Evolutionary conservation across 2,329 filamentous ascomycete genomes (phyloP), one percentile per base, ranked within the genome.

Genomic region (Fusarium burgessii): DNA sequence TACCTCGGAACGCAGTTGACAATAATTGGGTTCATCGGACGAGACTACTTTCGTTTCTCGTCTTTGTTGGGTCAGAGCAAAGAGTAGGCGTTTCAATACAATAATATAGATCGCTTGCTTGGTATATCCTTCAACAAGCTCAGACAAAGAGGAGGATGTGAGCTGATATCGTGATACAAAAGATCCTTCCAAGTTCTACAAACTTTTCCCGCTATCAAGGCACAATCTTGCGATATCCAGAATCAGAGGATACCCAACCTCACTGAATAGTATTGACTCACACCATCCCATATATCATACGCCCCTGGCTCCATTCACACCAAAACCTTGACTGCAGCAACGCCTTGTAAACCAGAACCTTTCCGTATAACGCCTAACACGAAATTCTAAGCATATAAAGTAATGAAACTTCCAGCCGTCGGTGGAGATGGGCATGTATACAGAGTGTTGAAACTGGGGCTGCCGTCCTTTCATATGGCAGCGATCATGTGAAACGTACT

Each of bases 121-220:
- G 36, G 43, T 52, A 57, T 57, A 49, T 45, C 32, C 55, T 41
- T 38, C 32, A 36, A 71, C 68, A 71, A 66, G 65, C 42, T 65
- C 27, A 43, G 57, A 62, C 64, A 62, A 72, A 66, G 68, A 32
- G 60, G 59, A 71, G 59, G 27, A 54, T 43, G 45, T 54, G 59
- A 66, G 64, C 47, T 56, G 40, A 58, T 66, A 72, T 70, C 61
- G 56, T 58, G 52, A 49, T 72, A 66, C 69, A 71, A 65, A 60
- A 66, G 56, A 55, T 60, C 20, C 35, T 59, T 52, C 38, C 35
- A 32, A 43, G 55, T 42, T 65, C 50, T 55, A 70, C 64, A 61
- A 40, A 23, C 56, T 42, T 65, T 64, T 55, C 42, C 55, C 60
- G 45, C 66, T 23, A 42, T 41, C 55, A 69, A 72, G 50, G 64